Base-by-base conservation (phyloP, 2,329 filamentous ascomycete genomes). In the Coniochaeta hoffmannii region DNA sequence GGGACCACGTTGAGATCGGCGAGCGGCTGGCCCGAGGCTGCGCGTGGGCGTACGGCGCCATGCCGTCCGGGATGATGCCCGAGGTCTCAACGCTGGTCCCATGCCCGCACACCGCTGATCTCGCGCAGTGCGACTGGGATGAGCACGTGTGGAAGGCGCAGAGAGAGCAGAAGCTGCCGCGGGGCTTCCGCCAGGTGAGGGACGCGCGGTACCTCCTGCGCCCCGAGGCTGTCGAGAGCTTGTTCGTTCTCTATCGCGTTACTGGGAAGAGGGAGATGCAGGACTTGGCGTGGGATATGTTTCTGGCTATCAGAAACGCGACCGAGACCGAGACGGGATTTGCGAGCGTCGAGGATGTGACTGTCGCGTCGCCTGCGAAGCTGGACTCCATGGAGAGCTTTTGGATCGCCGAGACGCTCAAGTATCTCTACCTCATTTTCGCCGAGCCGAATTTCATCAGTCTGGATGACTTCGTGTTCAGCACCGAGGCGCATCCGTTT, bases 401-500 rank as follows among this genome's bases (percentile, higher is more conserved):
- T 65, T 91, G 88, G 85, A 74, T 88, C 62, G 84, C 84, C 3
- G 87, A 91, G 74, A 91, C 87, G 38, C 69, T 89, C 61, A 92
- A 90, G 70, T 90, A 90, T 63, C 90, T 90, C 58, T 91, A 87
- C 62, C 70, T 90, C 56, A 79, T 89, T 17, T 91, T 89, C 61
- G 82, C 81, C 50, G 80, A 87, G 54, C 79, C 83, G 3, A 73
- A 78, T 12, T 65, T 83, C 22, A 73, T 89, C 30, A 87, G 79
- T 68, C 69, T 91, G 63, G 87, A 91, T 66, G 80, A 89, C 8
- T 90, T 80, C 73, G 85, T 90, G 54, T 70, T 86, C 50, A 82
- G 82, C 65, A 82, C 79, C 4, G 79, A 82, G 64, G 79, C 78
- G 22, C 79, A 82, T 62, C 78, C 79, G 0, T 60, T 80, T 17